phyloP scores from a whole-genome alignment of 768 basidiomycete genomes.

The Tephrocybe sp. region DNA sequence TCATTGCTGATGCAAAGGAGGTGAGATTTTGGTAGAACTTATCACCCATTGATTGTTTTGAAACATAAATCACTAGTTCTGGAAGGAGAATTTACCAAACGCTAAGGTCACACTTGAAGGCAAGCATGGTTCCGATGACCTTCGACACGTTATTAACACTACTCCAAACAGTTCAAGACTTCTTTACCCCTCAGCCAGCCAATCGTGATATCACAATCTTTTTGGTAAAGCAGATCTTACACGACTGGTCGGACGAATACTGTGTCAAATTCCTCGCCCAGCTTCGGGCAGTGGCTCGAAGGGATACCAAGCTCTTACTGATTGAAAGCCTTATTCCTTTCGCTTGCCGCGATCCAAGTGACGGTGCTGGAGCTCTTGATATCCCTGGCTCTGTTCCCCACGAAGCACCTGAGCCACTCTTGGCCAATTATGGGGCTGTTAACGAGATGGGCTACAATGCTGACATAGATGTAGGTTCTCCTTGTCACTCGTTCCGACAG shows the following conservation, averaged over 20 bases:
- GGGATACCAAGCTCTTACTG: conserved; percentile 6
- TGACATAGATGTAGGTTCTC: conserved; percentile 33
- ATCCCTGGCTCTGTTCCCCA: conserved; percentile 24
- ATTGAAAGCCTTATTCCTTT: conserved; percentile 5
- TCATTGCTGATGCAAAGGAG: conserved; percentile 22
- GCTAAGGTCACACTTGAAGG: conserved; percentile 9
- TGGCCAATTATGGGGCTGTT: conserved; percentile 38
- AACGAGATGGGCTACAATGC: conserved; percentile 35
- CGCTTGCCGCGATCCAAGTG: conserved; percentile 8
- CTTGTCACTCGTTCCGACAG: not conserved
- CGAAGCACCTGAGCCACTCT: conserved; percentile 27
- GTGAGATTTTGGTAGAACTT: not conserved
- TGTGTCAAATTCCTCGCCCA: conserved; percentile 4
- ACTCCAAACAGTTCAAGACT: not conserved
- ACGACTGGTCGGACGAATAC: conserved; percentile 11
- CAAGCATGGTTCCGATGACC: not conserved
- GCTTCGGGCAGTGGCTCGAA: conserved; percentile 1
- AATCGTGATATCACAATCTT: conserved; percentile 4
- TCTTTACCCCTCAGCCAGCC: conserved; percentile 4
- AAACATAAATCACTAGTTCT: not conserved
- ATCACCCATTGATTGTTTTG: not conserved
- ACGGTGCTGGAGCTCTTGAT: conserved; percentile 1
- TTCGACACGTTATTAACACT: too few species aligned
- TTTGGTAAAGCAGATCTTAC: conserved; percentile 11
- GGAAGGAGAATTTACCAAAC: not conserved